Base-by-base conservation (phyloP, 495 filamentous ascomycete genomes). In the Penicillium cataractarum region DNA sequence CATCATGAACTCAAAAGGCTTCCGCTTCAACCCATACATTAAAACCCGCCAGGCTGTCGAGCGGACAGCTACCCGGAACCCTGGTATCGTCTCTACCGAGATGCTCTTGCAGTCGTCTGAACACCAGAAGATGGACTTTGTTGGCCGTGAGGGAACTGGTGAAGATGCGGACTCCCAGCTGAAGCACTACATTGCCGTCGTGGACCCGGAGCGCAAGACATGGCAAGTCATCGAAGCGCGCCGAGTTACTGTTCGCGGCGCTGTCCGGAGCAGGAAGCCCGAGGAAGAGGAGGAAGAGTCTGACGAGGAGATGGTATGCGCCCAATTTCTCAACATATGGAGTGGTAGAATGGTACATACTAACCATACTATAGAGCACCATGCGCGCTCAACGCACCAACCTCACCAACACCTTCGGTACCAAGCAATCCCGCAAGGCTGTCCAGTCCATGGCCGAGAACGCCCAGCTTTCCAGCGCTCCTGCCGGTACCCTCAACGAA, bases 391-490 rank as follows among this genome's bases (percentile, higher is more conserved):
- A 82, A 70, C 86, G 86, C 62, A 88, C 85, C 48, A 85, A 87
- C 37, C 88, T 99, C 6, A 95, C 92, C 62, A 85, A 92, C 68
- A 87, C 89, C 52, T 99, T 99, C 78, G 96, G 95, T 65, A 97
- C 92, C 35, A 96, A 92, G 79, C 96, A 96, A 78, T 87, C 96
- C 3, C 90, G 90, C 81, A 96, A 96, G 76, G 90, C 89, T 2
- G 87, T 94, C 61, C 84, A 84, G 27, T 87, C 89, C 33, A 78
- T 90, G 53, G 88, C 90, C 24, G 87, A 91, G 70, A 96, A 96
- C 65, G 90, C 91, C 40, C 92, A 96, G 56, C 71, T 82, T 44
- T 76, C 78, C 63, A 81, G 75, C 56, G 75, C 73, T 24, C 78
- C 79, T 24, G 74, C 75, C 7, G 78, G 79, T 33, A 74, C 80